A percentile compares a stretch with the other conserved stretches of the same genome.
phyloP scores from a whole-genome alignment of 768 basidiomycete genomes.

The Mycena kentingensis region DNA sequence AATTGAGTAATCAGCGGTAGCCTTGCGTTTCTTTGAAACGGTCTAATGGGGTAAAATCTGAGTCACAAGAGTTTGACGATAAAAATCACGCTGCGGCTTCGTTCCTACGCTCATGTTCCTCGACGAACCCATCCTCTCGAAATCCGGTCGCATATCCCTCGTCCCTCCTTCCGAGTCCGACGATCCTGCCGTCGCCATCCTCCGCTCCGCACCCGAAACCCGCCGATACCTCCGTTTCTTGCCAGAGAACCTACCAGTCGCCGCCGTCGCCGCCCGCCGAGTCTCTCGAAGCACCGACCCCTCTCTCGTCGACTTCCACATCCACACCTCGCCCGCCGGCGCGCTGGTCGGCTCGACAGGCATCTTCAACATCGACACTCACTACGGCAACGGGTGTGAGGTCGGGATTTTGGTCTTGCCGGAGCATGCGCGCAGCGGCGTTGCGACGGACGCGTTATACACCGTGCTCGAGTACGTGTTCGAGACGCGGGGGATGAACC shows the following conservation, averaged over 20 bases:
- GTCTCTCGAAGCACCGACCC: constrained; percentile 38
- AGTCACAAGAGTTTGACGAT: no score
- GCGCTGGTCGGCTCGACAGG: constrained; percentile 42
- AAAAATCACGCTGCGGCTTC: no score
- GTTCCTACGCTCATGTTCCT: no score
- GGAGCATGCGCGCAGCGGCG: constrained; percentile 39
- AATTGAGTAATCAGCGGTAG: no score
- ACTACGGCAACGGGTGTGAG: constrained; percentile 38
- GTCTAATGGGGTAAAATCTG: no score
- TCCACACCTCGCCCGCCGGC: constrained; percentile 32
- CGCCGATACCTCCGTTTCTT: constrained; percentile 42
- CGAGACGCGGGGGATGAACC: constrained; percentile 43
- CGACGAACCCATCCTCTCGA: constrained; percentile 5
- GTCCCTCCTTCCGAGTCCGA: constrained; percentile 36
- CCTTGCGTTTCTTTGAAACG: no score
- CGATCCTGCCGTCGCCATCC: constrained; percentile 38
- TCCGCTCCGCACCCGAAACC: constrained; percentile 42
- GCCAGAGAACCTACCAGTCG: constrained; percentile 36
- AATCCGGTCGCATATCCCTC: constrained; percentile 37
- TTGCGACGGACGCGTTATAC: constrained; percentile 50
- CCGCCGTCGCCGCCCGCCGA: constrained; percentile 38
- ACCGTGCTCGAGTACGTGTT: constrained; percentile 43
- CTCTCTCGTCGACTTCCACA: constrained; percentile 40
- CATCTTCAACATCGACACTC: constrained; percentile 42
- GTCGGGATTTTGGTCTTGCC: constrained; percentile 45